Evolutionary conservation across 2,329 filamentous ascomycete genomes (phyloP).

Genomic region (Scedosporium apiospermum): DNA sequence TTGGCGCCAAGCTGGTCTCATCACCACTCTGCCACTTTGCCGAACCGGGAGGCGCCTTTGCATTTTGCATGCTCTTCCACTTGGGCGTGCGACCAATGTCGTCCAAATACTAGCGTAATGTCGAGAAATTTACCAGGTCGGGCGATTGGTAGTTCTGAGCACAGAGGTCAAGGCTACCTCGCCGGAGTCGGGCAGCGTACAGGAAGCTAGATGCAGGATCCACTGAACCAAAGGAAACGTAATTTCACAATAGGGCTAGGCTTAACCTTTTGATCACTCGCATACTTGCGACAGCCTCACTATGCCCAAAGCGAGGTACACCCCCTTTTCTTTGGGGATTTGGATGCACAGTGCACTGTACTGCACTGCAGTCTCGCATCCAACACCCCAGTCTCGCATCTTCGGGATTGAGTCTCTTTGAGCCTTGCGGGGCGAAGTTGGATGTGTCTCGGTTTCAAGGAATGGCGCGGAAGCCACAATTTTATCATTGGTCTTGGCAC

Average conservation of each 20-base stretch:
- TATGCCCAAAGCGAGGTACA: not conserved
- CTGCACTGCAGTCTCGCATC: too few species aligned
- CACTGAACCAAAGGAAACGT: not conserved
- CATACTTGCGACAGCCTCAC: not conserved
- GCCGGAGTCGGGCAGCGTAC: not conserved
- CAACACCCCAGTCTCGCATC: too few species aligned
- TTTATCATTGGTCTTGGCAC: too few species aligned
- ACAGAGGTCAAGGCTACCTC: not conserved
- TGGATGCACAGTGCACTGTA: too few species aligned
- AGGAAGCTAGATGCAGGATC: not conserved
- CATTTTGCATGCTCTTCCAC: not conserved
- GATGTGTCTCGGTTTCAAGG: too few species aligned
- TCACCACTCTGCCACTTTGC: not conserved
- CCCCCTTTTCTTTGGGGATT: not conserved
- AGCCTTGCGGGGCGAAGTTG: too few species aligned
- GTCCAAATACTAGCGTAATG: not conserved
- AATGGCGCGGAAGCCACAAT: too few species aligned
- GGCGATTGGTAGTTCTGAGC: not conserved
- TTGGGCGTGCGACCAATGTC: too few species aligned
- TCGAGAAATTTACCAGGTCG: not conserved
- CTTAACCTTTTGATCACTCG: not conserved
- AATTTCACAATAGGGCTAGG: not conserved
- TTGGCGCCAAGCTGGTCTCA: not conserved
- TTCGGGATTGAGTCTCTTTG: too few species aligned
- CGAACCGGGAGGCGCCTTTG: not conserved